phyloP scores from a whole-genome alignment of 2,329 filamentous ascomycete species.

The Pyricularia sp. region DNA sequence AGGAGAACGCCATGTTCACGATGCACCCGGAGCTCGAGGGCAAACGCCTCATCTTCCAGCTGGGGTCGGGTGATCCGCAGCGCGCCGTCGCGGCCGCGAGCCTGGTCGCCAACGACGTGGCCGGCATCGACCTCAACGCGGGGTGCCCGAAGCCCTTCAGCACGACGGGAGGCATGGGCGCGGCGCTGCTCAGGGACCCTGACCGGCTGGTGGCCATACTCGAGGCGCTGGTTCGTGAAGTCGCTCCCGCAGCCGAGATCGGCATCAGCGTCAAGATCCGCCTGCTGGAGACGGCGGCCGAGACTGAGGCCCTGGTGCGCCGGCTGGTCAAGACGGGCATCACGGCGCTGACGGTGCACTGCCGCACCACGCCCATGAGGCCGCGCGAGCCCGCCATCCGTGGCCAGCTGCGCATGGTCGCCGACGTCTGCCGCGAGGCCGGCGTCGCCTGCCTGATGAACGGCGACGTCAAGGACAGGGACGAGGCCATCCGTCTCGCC shows the following conservation, averaged over 20 bases:
- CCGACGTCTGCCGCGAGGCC: slow-evolving; percentile 66
- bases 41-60: slow-evolving; percentile 74
- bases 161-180: slow-evolving; percentile 90
- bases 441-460: slow-evolving; percentile 95
- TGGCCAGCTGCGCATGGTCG: slow-evolving; percentile 77
- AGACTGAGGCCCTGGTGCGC: slow-evolving; percentile 70
- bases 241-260: slow-evolving; percentile 70
- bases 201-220: slow-evolving; percentile 79
- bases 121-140: slow-evolving; percentile 92
- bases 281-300: slow-evolving; percentile 64
- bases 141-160: slow-evolving; percentile 98
- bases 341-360: slow-evolving; percentile 86
- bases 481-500: slow-evolving; percentile 63
- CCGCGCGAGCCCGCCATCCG: slow-evolving; percentile 82
- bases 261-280: slow-evolving; percentile 97
- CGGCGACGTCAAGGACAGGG: slow-evolving; percentile 72
- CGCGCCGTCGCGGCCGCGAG: slow-evolving; percentile 77
- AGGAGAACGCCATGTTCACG: slow-evolving; percentile 70
- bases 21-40: slow-evolving; percentile 71
- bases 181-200: slow-evolving; percentile 76
- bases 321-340: slow-evolving; percentile 81
- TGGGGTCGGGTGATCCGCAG: slow-evolving; percentile 78
- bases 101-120: slow-evolving; percentile 77
- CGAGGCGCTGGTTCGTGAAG: slow-evolving; percentile 68
- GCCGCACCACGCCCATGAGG: slow-evolving; percentile 91